Base-by-base conservation (phyloP, 352 stramenopile species). In the Pythium grandisporangium region DNA sequence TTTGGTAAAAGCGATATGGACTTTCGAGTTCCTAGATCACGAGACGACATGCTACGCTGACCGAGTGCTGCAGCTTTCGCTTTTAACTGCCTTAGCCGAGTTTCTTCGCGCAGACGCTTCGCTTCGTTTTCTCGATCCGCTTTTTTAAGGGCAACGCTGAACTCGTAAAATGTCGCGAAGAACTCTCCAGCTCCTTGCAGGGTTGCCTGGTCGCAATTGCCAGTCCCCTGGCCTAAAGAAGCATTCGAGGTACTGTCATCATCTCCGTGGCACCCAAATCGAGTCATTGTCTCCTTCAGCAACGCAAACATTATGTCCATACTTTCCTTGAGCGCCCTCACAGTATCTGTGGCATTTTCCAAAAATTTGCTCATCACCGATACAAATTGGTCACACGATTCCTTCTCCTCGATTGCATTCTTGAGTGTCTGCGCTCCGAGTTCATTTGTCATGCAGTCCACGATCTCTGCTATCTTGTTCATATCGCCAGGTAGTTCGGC, bases 81-180 rank as follows among this genome's bases (percentile, higher is more conserved):
- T 19, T 61, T 67, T 38, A 69, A 68, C 14, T 80, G 62, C 30
- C 75, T 80, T 6, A 61, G 44, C 19, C 60, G 60, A 1, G 74
- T 68, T 48, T 89, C 75, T 21, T 84, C 72, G 5, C 71, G 69
- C 27, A 89, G 58, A 1, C 75, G 58, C 48, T 80, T 80, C 30
- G 84, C 25, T 35, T 89, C 75, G 25, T 89, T 89, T 46, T 86
- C 75, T 2, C 75, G 75, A 25, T 86, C 75, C 0, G 70, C 71
- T 56, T 86, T 89, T 34, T 47, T 78, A 2, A 89, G 51, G 11
- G 70, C 69, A n/a, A 82, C 66, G n/a, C 66, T 85, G 35, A 89
- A 89, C 30, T 89, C 75, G 45, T 89, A 84, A 35, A 89, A 71
- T 1, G 56, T 74, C 26, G 42, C 68, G 45, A 89, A 85, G 48